phyloP scores from a whole-genome alignment of 805 yeast genomes.

The Spathaspora girioi region DNA sequence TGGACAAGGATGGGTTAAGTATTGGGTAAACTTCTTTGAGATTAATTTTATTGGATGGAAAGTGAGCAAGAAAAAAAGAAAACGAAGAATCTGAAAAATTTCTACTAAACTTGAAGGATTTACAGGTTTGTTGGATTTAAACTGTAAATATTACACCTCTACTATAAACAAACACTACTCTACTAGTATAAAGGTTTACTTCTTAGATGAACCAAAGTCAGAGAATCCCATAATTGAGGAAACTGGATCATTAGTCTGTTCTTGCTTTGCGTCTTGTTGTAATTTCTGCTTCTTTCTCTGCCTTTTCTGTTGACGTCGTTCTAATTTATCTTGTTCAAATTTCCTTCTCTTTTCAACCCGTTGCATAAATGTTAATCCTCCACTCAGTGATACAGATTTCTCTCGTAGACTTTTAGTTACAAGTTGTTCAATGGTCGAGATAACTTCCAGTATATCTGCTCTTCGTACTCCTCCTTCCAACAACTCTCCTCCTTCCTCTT shows the following conservation, averaged over 20 bases:
- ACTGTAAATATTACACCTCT: not conserved
- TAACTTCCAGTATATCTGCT: conserved; percentile 33
- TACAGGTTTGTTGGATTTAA: not conserved
- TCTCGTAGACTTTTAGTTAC: conserved; percentile 15
- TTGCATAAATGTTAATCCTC: conserved; percentile 30
- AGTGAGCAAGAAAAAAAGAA: conserved; percentile 1
- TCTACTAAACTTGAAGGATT: not conserved
- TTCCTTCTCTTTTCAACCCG: conserved; percentile 37
- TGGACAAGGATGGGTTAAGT: not conserved
- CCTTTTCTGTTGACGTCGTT: conserved; percentile 23
- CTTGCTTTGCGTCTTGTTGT: conserved; percentile 12
- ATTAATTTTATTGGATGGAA: conserved; percentile 19
- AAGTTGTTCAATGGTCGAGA: conserved; percentile 23
- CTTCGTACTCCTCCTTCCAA: conserved; percentile 34
- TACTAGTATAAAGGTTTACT: not conserved
- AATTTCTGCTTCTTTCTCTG: conserved; percentile 11
- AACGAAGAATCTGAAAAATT: not conserved
- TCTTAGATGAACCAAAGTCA: conserved; percentile 51
- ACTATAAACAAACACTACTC: not conserved
- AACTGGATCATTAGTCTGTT: conserved; percentile 11
- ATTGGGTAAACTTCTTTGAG: conserved; percentile 12
- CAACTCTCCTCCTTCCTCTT: conserved; percentile 3
- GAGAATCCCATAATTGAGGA: conserved; percentile 55
- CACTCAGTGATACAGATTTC: conserved; percentile 9
- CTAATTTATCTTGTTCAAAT: conserved; percentile 33